phyloP scores from a whole-genome alignment of 345 rosid species.

The Brassica incana region DNA sequence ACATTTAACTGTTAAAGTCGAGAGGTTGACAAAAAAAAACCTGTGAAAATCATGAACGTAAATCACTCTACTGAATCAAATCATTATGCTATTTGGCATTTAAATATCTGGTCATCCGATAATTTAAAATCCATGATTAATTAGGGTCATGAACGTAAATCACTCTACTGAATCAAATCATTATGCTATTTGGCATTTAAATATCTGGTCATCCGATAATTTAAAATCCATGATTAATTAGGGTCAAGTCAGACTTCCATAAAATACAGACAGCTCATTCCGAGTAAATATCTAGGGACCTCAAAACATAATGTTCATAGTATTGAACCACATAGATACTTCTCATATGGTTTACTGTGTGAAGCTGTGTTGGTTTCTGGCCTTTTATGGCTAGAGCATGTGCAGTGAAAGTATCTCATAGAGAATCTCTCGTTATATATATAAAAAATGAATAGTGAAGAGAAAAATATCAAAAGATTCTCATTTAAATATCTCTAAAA shows the following conservation, averaged over 20 bases:
- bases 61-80: conserved; percentile 3
- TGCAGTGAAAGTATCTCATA: too few relatives aligned
- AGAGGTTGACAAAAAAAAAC: background rate
- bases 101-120: conserved; percentile 1
- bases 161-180: conserved; percentile 3
- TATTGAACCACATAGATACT: conserved; percentile 7
- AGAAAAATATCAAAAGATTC: too few relatives aligned
- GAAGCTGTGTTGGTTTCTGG: too few relatives aligned
- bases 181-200: conserved; percentile 16
- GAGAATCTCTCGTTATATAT: too few relatives aligned
- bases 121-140: conserved; percentile 6
- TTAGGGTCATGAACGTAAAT: background rate
- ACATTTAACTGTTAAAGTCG: background rate
- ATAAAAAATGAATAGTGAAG: too few relatives aligned
- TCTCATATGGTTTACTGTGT: background rate
- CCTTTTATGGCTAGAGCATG: too few relatives aligned
- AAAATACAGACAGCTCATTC: conserved; percentile 29
- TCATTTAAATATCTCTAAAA: too few relatives aligned
- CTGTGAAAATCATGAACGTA: background rate
- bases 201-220: conserved; percentile 3
- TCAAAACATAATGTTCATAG: background rate
- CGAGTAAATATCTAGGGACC: background rate
- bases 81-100: conserved; percentile 13
- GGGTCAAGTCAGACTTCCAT: conserved; percentile 11
- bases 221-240: background rate